A percentile compares a stretch with the other conserved stretches of the same genome.
phyloP scores from a whole-genome alignment of 345 rosid species.

The Linum usitatissimum region DNA sequence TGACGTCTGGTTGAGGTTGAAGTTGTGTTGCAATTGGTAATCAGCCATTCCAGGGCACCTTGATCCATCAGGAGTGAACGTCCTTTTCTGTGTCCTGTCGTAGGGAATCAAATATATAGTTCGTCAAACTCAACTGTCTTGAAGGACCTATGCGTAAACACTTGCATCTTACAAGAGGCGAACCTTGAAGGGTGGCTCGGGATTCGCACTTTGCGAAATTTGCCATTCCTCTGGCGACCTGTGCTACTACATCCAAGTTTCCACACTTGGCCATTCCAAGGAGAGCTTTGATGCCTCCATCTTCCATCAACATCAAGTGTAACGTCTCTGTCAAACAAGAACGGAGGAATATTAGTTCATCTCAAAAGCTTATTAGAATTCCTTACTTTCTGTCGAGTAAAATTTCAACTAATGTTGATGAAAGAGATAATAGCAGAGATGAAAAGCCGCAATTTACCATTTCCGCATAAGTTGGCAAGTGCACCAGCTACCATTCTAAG shows the following conservation, averaged over 20 bases:
- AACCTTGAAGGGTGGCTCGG: constrained; percentile 64
- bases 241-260: constrained; percentile 62
- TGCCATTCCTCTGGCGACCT: constrained; percentile 92
- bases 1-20: constrained; percentile 67
- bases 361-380: no score
- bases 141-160: no score
- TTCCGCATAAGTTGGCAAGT: constrained; percentile 83
- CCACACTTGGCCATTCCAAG: constrained; percentile 53
- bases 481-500: constrained; percentile 97
- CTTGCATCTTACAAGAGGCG: no score
- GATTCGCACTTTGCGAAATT: constrained; percentile 96
- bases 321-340: constrained; percentile 42
- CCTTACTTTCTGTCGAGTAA: no score
- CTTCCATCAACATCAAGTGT: constrained; percentile 61
- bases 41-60: constrained; percentile 69
- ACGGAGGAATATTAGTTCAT: background rate
- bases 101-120: background rate
- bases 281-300: constrained; percentile 73
- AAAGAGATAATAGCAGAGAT: no score
- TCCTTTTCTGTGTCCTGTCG: constrained; percentile 64
- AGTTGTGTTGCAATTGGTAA: constrained; percentile 38
- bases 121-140: background rate
- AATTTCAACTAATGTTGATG: no score
- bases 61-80: constrained; percentile 73
- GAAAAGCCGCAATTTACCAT: constrained; percentile 34